Evolutionary conservation across 2,329 filamentous ascomycete genomes (phyloP).

Genomic region (Cordyceps fumosorosea): DNA sequence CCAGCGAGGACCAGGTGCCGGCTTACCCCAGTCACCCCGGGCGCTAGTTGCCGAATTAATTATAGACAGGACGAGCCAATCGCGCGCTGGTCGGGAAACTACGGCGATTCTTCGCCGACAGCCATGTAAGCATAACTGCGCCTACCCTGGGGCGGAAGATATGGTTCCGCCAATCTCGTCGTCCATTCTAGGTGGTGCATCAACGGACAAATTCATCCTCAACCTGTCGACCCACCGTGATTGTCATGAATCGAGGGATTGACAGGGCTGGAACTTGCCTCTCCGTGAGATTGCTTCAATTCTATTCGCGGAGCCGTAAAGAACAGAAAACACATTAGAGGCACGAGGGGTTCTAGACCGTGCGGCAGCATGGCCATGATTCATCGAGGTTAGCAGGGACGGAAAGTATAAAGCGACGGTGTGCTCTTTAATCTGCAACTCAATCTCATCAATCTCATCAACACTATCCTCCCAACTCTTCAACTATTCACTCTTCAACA

Average conservation of each 20-base stretch:
- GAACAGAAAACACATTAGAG: no score
- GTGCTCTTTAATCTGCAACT: not conserved
- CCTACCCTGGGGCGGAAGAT: not conserved
- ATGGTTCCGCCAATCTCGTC: slow-evolving; percentile 4
- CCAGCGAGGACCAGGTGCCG: not conserved
- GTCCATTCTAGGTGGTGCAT: not conserved
- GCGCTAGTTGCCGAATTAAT: not conserved
- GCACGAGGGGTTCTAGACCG: not conserved
- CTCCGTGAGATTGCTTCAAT: not conserved
- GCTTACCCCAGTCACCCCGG: not conserved
- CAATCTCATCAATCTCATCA: not conserved
- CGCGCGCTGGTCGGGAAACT: not conserved
- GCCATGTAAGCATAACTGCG: not conserved
- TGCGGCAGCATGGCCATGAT: no score
- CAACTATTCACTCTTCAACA: not conserved
- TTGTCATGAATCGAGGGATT: not conserved
- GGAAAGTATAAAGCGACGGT: not conserved
- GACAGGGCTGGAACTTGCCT: not conserved
- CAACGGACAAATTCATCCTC: not conserved
- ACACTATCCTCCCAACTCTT: no score
- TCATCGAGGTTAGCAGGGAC: not conserved
- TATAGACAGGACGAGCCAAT: no score
- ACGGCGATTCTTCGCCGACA: not conserved
- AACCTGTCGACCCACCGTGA: not conserved
- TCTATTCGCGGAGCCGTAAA: not conserved